Evolutionary conservation across 257 asterid species (phyloP).

Genomic region (Solanum rostratum): DNA sequence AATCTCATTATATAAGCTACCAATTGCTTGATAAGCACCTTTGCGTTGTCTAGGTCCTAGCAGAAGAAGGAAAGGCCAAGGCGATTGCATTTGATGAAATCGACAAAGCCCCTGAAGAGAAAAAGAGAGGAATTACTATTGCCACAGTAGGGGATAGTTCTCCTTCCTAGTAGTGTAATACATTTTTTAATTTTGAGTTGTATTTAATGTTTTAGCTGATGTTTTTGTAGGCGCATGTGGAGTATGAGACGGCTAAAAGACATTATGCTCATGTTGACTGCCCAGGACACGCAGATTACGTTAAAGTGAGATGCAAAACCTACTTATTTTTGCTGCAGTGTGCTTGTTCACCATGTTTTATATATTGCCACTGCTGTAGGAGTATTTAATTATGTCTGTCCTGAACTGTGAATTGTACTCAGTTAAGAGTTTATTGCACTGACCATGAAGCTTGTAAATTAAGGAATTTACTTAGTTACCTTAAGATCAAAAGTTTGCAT

Average conservation of each 20-base stretch:
- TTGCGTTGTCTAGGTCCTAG: slow-evolving; percentile 45
- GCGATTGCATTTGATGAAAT: slow-evolving; percentile 93
- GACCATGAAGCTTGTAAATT: background rate
- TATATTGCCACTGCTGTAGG: background rate
- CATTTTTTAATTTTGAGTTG: background rate
- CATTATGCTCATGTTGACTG: slow-evolving; percentile 98
- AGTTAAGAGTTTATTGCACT: background rate
- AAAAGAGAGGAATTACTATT: slow-evolving; percentile 90
- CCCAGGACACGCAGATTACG: slow-evolving; percentile 97
- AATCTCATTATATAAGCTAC: background rate
- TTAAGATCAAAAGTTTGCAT: background rate
- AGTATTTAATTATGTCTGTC: background rate
- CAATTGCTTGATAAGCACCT: background rate
- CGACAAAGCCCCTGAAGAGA: slow-evolving; percentile 98
- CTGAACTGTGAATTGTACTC: background rate
- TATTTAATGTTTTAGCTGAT: slow-evolving; percentile 8
- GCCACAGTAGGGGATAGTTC: slow-evolving; percentile 49
- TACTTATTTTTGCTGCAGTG: background rate
- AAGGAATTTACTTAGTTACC: background rate
- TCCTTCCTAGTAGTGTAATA: background rate
- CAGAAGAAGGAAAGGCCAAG: slow-evolving; percentile 88
- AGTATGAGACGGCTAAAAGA: slow-evolving; percentile 81
- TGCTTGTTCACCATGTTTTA: background rate
- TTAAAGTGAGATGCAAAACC: slow-evolving; percentile 44
- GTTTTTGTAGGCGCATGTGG: slow-evolving; percentile 83